These are phyloP conservation scores for Pichia sporocuriosa DNA, from an alignment of 805 yeast species.

Conservation along the genomic window DNA sequence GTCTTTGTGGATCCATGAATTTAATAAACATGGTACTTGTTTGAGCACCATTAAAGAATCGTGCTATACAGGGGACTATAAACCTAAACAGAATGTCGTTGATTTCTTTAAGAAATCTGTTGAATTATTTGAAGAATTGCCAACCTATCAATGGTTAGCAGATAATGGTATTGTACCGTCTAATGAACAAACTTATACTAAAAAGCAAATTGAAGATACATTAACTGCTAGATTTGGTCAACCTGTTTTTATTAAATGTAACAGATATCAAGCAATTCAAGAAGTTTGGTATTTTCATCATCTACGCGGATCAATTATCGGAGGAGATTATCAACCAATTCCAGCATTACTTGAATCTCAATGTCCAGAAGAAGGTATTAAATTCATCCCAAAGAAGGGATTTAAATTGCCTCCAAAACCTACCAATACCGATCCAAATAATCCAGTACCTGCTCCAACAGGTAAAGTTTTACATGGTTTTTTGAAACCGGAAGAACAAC, in stretches of 20 bases:
- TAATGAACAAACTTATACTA: conserved; percentile 46
- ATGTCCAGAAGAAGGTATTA: conserved; percentile 68
- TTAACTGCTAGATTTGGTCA: conserved; percentile 45
- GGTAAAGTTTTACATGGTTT: conserved; percentile 37
- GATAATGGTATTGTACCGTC: conserved; percentile 70
- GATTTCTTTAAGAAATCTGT: conserved; percentile 65
- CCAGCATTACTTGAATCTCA: conserved; percentile 49
- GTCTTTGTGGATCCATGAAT: conserved; percentile 82
- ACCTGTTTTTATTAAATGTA: conserved; percentile 57
- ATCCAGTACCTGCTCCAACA: conserved; percentile 22
- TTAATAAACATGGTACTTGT: conserved; percentile 92
- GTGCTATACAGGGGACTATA: conserved; percentile 46
- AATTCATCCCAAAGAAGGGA: conserved; percentile 56
- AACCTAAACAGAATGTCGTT: conserved; percentile 42
- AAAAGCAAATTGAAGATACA: conserved; percentile 47
- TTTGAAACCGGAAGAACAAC: conserved; percentile 42
- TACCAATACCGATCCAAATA: conserved; percentile 19
- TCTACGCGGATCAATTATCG: conserved; percentile 63
- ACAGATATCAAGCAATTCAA: conserved; percentile 42
- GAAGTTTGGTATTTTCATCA: conserved; percentile 80
- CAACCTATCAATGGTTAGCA: conserved; percentile 62
- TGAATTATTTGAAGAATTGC: conserved; percentile 47
- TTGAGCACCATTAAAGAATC: conserved; percentile 68
- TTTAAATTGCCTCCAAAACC: conserved; percentile 27
- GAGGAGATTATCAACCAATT: conserved; percentile 58